A percentile compares a stretch with the other conserved stretches of the same genome.
Conservation (phyloP, 257 asterid genomes). For the Solanum arcanum region DNA sequence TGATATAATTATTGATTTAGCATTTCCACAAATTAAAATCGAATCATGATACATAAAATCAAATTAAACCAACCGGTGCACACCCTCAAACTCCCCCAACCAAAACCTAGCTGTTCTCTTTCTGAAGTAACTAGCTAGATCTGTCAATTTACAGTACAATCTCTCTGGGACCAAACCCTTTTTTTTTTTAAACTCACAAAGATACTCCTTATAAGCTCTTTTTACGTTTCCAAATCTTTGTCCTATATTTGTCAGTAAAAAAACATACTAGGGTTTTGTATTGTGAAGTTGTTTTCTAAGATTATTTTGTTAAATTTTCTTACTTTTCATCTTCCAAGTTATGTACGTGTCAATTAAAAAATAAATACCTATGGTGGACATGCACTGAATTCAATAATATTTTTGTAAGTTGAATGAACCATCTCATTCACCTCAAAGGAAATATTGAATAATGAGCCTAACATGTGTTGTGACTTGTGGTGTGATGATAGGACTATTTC, state of each 20-base stretch:
- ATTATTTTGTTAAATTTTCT: not conserved
- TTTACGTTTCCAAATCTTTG: slow-evolving; percentile 3
- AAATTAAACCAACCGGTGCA: not conserved
- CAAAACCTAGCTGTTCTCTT: not conserved
- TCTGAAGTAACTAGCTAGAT: not conserved
- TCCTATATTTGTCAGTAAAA: slow-evolving; percentile 3
- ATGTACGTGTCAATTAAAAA: not conserved
- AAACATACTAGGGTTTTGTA: not conserved
- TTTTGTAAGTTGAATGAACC: slow-evolving; percentile 1
- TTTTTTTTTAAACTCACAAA: not conserved
- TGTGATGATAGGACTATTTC: not conserved
- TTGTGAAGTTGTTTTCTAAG: not conserved
- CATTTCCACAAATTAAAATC: too few species aligned
- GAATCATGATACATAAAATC: too few species aligned
- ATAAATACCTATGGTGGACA: slow-evolving; percentile 9
- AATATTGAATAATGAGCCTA: not conserved
- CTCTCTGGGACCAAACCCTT: not conserved
- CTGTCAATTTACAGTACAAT: not conserved
- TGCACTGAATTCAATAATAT: slow-evolving; percentile 16
- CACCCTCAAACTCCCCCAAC: not conserved
- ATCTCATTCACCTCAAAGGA: not conserved
- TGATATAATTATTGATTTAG: too few species aligned
- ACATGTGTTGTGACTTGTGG: not conserved
- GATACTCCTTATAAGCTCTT: not conserved
- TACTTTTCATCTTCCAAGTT: not conserved